A percentile compares a stretch with the other conserved stretches of the same genome.
These are phyloP conservation scores for Theobroma grandiflorum DNA, from an alignment of 441 rosid species.

Conservation along the genomic window DNA sequence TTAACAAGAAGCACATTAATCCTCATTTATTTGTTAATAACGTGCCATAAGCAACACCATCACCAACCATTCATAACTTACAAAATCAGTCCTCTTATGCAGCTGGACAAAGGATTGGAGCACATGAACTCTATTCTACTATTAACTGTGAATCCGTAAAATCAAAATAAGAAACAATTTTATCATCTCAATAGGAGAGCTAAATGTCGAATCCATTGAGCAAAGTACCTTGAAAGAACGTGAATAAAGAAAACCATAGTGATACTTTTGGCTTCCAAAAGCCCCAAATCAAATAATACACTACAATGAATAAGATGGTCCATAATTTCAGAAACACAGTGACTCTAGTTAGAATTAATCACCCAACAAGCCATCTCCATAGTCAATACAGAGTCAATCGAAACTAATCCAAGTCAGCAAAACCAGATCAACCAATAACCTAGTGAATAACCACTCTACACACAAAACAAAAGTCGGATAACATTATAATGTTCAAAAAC, in stretches of 20 bases:
- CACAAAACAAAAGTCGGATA: not conserved
- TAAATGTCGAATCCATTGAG: not conserved
- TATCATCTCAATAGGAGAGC: not conserved
- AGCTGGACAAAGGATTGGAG: not conserved
- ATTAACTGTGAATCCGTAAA: not conserved
- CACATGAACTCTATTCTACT: not conserved
- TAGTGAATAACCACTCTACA: not conserved
- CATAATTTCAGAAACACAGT: slow-evolving; percentile 1
- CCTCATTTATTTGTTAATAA: not conserved
- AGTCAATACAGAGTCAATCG: not conserved
- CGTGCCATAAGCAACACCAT: not conserved
- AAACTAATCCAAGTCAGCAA: not conserved
- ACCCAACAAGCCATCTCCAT: not conserved
- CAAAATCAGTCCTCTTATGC: not conserved
- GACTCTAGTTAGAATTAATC: not conserved
- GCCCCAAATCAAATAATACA: not conserved
- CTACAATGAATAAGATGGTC: not conserved
- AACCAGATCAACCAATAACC: not conserved
- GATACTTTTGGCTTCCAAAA: not conserved
- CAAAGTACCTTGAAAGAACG: not conserved
- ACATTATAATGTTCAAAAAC: not conserved
- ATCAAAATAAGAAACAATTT: not conserved
- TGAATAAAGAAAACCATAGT: not conserved
- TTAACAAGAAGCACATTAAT: not conserved
- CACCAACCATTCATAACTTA: not conserved